Evolutionary conservation across 805 yeast genomes (phyloP).

Genomic region (Lachancea quebecensis): DNA sequence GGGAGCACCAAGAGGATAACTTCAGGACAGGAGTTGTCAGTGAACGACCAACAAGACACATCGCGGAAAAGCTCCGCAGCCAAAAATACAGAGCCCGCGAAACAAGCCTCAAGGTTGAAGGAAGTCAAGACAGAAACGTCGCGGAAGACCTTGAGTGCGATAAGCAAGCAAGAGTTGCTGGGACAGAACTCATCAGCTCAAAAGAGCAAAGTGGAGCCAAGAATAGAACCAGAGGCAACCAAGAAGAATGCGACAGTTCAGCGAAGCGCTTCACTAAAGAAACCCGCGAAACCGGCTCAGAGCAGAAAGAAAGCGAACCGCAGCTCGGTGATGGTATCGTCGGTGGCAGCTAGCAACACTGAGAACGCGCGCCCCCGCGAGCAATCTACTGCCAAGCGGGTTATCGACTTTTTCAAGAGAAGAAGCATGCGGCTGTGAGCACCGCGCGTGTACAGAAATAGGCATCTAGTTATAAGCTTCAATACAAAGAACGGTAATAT

Average conservation of each 20-base stretch:
- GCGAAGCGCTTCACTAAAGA: slow-evolving; percentile 4
- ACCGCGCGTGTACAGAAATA: not conserved
- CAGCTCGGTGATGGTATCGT: slow-evolving; percentile 14
- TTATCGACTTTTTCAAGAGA: slow-evolving; percentile 72
- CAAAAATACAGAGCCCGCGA: not conserved
- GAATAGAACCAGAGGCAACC: slow-evolving; percentile 1
- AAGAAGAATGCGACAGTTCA: slow-evolving; percentile 2
- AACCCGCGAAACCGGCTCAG: slow-evolving; percentile 1
- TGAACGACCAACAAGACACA: not conserved
- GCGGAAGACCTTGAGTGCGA: too few relatives aligned
- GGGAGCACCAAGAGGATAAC: too few relatives aligned
- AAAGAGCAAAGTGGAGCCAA: not conserved
- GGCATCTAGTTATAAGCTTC: not conserved
- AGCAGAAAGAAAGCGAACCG: slow-evolving; percentile 6
- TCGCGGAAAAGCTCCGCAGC: slow-evolving; percentile 1
- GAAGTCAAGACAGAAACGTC: too few relatives aligned
- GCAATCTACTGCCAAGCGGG: slow-evolving; percentile 69
- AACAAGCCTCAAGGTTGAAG: too few relatives aligned
- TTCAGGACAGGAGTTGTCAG: too few relatives aligned
- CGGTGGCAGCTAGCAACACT: not conserved
- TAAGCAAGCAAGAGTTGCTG: too few relatives aligned
- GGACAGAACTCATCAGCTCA: not conserved
- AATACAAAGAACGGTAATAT: not conserved
- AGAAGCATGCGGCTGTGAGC: slow-evolving; percentile 37
- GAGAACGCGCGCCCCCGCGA: slow-evolving; percentile 36